Evolutionary conservation across 495 filamentous ascomycete genomes (phyloP), one percentile per base, ranked within the genome.

Genomic region (Penicillium samsonianum): DNA sequence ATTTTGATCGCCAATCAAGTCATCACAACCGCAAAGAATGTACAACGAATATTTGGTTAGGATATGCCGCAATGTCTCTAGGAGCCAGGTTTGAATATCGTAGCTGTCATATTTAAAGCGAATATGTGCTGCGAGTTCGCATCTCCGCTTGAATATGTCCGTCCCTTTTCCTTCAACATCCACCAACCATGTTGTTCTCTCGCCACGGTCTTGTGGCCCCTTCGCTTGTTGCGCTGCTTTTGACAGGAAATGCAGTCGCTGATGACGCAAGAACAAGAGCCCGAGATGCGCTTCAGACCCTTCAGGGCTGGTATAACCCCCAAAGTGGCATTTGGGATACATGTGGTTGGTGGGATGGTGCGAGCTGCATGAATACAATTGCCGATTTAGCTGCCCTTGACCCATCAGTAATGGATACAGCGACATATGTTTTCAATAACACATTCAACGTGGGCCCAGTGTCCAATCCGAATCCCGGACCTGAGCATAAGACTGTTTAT

Each of bases 271-370:
- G 5, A n/a, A 54, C 67, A 16, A 68, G 82, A 56, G 78, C 83
- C 6, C 68, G 76, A 31, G 55, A 67, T 19, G 82, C 73, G 6
- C 62, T 83, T 46, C 63, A 72, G 25, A 67, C 77, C 10, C 77
- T 90, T 3, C 86, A 90, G 60, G 54, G 43, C 22, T 90, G 84
- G 83, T 91, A 90, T 59, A 81, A 89, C 64, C 50, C 56, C 4
- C 60, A 60, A 8, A 86, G 78, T 0, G 88, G 88, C 16, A 72
- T 89, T 11, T 91, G 85, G 85, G 67, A 83, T 58, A 86, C 82
- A 0, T 78, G 75, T 25, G 84, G 84, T 2, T 92, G 89, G 89
- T 92, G 89, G 89, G 89, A 91, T 69, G 82, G 81, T 38, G 88
- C 84, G 54, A 92, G 90, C 66, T 80, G 77, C 53, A 68, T 91